A percentile compares a stretch with the other conserved stretches of the same genome.
Conservation (phyloP, 1,139 yeast genomes). For the Taphrina sp. region DNA sequence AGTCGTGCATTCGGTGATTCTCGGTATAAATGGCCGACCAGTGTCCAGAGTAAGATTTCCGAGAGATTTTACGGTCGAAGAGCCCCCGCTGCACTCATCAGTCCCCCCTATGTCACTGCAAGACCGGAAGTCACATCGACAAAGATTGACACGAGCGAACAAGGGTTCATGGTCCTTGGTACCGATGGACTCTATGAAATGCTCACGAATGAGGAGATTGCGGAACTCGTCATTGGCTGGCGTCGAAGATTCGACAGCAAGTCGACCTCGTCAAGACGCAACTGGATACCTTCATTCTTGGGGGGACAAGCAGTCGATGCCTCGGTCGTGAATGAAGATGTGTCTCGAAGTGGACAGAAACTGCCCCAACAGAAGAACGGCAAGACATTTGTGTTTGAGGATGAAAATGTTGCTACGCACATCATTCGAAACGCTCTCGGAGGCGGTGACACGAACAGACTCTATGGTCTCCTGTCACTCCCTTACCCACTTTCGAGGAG, state of each 20-base stretch:
- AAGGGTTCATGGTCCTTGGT: conserved; percentile 88
- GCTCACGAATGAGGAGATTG: conserved; percentile 88
- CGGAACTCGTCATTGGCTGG: conserved; percentile 91
- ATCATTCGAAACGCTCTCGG: conserved; percentile 90
- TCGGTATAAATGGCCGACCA: conserved; percentile 77
- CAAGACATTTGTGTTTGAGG: conserved; percentile 44
- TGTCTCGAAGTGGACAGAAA: conserved; percentile 17
- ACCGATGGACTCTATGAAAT: conserved; percentile 93
- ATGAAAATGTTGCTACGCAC: conserved; percentile 87
- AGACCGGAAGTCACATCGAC: conserved; percentile 89
- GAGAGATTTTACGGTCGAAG: conserved; percentile 79
- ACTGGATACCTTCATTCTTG: conserved; percentile 30
- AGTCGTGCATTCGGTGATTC: conserved; percentile 98
- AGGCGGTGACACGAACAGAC: conserved; percentile 84
- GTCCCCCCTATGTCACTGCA: conserved; percentile 98
- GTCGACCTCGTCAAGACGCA: conserved; percentile 9
- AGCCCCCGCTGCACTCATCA: conserved; percentile 70
- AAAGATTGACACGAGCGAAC: conserved; percentile 64
- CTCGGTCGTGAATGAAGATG: conserved; percentile 2
- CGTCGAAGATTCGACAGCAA: conserved; percentile 45
- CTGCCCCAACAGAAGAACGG: conserved; percentile 6
- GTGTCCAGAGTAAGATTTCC: conserved; percentile 56
- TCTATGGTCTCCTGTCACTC: conserved; percentile 80
- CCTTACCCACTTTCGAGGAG: conserved; percentile 92
- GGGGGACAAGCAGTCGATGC: not conserved